Evolutionary conservation across 495 filamentous ascomycete genomes (phyloP), one percentile per base, ranked within the genome.

Genomic region (Aspergillus baeticus): DNA sequence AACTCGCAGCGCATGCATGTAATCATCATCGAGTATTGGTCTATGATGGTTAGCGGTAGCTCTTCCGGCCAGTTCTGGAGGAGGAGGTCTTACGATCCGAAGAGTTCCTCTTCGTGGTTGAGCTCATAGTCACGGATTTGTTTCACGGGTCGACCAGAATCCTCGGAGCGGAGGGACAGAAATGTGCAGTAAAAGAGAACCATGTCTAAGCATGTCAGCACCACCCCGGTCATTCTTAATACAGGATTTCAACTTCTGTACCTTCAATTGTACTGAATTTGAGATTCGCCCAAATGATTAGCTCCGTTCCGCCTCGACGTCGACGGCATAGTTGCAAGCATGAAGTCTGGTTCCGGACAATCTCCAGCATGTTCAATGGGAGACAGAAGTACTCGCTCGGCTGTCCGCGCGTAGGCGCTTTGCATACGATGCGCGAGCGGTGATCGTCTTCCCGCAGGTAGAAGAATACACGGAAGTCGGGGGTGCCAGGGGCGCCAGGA

Each of bases 111-210:
- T 67, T 94, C 90, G 14, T 80, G 76, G 11, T 74, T 71, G 3
- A 90, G 68, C 48, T 80, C 77, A 62, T 81, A 84, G 62, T 92
- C 87, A 18, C 74, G 69, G 4, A 84, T 77, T 21, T 72, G 67
- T 21, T 77, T 58, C 20, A 80, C 76, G 1, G 78, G 73, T 2
- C 75, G 82, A 51, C 76, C 71, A 21, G 64, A 65, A 60, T 90
- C 89, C 45, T 89, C 83, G 13, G 83, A 79, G 63, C 90, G 90
- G 54, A 96, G 78, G 0, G 87, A 85, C 22, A 89, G 70, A 61
- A 93, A 89, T 0, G 86, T 83, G 69, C 82, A 87, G 67, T 87
- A 89, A 67, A 96, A 94, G 1, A 90, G 72, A 11, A 91, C 88
- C 84, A 96, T 84, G 55, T 73, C 84, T 85, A 29, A 0, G n/a